Percentiles rank a stretch among this genome's conserved stretches.
Conservation (phyloP, 345 rosid species). For the Garcia nutans region DNA sequence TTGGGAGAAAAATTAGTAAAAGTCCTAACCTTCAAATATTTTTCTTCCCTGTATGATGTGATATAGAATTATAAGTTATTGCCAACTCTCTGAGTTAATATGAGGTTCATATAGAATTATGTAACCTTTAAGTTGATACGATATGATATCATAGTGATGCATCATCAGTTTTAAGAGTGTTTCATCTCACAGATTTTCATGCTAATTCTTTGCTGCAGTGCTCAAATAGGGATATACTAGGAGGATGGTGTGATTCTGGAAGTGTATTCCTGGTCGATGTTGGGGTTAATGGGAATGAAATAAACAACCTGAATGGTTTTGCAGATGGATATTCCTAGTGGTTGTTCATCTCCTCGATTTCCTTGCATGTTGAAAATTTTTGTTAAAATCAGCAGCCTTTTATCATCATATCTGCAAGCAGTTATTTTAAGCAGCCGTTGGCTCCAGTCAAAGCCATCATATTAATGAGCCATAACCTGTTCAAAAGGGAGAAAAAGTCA, state of each 20-base stretch:
- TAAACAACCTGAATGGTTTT: background rate
- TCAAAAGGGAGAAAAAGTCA: conserved; percentile 2
- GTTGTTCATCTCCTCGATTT: conserved; percentile 12
- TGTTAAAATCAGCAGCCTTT: conserved; percentile 8
- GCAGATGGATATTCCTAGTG: background rate
- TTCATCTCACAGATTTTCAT: conserved; percentile 11
- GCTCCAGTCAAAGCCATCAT: conserved; percentile 15
- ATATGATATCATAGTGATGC: too few relatives aligned
- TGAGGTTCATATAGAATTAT: conserved; percentile 3
- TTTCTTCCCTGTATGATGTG: background rate
- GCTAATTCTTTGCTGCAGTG: conserved; percentile 43
- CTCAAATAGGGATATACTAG: conserved; percentile 47
- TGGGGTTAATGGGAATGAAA: conserved; percentile 11
- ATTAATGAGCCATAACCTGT: background rate
- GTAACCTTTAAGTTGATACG: background rate
- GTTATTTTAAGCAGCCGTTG: conserved; percentile 11
- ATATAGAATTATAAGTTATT: background rate
- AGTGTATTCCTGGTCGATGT: conserved; percentile 61
- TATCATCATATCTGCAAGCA: background rate
- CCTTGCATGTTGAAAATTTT: background rate
- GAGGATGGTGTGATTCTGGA: conserved; percentile 75
- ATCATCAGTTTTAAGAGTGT: too few relatives aligned
- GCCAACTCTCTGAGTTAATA: background rate
- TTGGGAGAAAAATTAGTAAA: background rate
- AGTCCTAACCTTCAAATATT: background rate